Evolutionary conservation across 2,329 filamentous ascomycete species (phyloP), one percentile per base, ranked within the genome.

Genomic region (Trichoderma endophyticum): DNA sequence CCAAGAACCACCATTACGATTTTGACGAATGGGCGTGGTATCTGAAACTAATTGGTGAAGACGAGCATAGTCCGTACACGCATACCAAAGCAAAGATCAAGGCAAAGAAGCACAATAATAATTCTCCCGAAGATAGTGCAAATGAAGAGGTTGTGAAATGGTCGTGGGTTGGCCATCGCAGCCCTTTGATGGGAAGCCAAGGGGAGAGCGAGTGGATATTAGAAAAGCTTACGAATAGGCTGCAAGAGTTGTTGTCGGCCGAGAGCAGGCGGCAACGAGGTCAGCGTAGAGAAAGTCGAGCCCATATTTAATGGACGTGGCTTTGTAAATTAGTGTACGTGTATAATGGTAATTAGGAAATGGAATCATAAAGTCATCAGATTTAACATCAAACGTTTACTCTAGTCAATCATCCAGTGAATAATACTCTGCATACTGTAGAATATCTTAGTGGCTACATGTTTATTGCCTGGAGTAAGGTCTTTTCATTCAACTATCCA

Each of bases 1-100:
- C 39, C 15, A 69, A 69, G 36, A 18, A 21, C 0, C 90, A 90
- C 70, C 87, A 86, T 69, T 98, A 97, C 79, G 86, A 84, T 0
- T 98, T 94, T 74, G 90, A 94, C 75, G 92, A 97, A 78, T 97
- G 94, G 95, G 92, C 92, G 0, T 93, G 93, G 83, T 96, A 93
- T 76, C 90, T 95, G 8, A 88, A 89, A 26, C 85, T 97, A 36
- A 60, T 72, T 18, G 70, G 70, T 14, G 70, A 72, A 43, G 70
- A 72, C 51, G 70, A 72, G 30, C 70, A 59, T 18, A 39, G 24
- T 18, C 9, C 70, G 3, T 1, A 57, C 1, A 68, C 70, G 18
- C 70, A 72, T 26, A 2, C 18, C 1, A 72, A 69, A 43, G 56
- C 64, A 6, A 71, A 59, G 30, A 18, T 56, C 2, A 60, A 60